These are phyloP conservation scores for Eucalyptus tenuipes DNA, from an alignment of 345 rosid genomes.

Conservation along the genomic window DNA sequence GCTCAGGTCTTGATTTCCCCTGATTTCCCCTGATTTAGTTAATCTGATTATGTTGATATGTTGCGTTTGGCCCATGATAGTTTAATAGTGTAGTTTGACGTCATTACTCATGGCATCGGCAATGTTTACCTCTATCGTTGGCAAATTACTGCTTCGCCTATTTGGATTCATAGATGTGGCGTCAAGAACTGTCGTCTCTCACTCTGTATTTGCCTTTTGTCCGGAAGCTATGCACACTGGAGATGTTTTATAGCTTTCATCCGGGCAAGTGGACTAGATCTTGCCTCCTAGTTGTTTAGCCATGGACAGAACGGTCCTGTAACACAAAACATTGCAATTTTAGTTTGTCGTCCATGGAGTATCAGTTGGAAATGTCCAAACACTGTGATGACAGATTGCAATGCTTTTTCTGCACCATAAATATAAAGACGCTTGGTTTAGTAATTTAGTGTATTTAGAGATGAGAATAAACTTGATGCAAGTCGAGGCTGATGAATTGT, in stretches of 20 bases:
- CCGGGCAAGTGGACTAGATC: not conserved
- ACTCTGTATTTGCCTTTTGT: not conserved
- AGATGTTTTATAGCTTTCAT: not conserved
- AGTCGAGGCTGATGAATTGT: not conserved
- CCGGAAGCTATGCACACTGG: not conserved
- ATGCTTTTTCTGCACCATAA: not conserved
- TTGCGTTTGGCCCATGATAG: not conserved
- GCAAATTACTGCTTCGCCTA: not conserved
- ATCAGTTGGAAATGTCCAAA: not conserved
- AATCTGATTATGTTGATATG: not conserved
- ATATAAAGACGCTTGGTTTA: not conserved
- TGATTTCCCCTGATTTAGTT: not conserved
- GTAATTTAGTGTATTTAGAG: not conserved
- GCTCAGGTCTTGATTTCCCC: constrained; percentile 45
- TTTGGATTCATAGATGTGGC: not conserved
- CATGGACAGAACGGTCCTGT: not conserved
- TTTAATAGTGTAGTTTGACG: not conserved
- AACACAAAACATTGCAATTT: not conserved
- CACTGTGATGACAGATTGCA: not conserved
- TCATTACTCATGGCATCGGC: not conserved
- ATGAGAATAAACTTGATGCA: not conserved
- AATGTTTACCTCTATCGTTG: not conserved
- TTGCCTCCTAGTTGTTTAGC: not conserved
- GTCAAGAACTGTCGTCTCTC: not conserved
- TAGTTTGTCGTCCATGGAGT: not conserved